Conservation (phyloP, 306 rosid species). For the Macrotyloma uniflorum region DNA sequence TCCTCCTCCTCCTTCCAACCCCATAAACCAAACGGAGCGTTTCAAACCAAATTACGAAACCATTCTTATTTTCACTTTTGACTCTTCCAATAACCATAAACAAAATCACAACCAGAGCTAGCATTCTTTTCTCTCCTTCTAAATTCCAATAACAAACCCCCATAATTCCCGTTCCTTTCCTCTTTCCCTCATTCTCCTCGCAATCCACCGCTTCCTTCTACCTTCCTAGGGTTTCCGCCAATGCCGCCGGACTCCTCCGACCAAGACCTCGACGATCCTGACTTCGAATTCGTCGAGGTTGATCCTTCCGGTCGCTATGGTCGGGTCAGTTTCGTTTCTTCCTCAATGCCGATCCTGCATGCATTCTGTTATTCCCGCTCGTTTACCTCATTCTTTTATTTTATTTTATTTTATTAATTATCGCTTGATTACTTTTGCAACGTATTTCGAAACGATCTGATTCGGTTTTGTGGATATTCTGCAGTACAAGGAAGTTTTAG, state of each 20-base stretch:
- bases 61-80: neutral
- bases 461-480: constrained; percentile 30
- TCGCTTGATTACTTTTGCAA: neutral
- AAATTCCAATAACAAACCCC: neutral
- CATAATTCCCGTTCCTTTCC: neutral
- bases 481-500: constrained; percentile 93
- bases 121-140: too few relatives aligned
- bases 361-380: neutral
- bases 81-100: neutral
- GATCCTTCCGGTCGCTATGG: constrained; percentile 93
- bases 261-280: constrained; percentile 68
- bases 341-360: constrained; percentile 21
- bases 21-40: neutral
- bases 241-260: constrained; percentile 78
- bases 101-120: too few relatives aligned
- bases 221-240: constrained; percentile 38
- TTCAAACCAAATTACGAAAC: neutral
- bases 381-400: neutral
- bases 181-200: neutral
- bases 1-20: neutral
- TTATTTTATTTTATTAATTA: neutral
- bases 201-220: neutral
- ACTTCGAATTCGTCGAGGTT: constrained; percentile 75
- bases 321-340: constrained; percentile 65
- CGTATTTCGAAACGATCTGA: constrained; percentile 9